Percentiles rank a stretch among this genome's conserved stretches.
Conservation (phyloP, 2,329 filamentous ascomycete genomes). For the Monascus ruber region DNA sequence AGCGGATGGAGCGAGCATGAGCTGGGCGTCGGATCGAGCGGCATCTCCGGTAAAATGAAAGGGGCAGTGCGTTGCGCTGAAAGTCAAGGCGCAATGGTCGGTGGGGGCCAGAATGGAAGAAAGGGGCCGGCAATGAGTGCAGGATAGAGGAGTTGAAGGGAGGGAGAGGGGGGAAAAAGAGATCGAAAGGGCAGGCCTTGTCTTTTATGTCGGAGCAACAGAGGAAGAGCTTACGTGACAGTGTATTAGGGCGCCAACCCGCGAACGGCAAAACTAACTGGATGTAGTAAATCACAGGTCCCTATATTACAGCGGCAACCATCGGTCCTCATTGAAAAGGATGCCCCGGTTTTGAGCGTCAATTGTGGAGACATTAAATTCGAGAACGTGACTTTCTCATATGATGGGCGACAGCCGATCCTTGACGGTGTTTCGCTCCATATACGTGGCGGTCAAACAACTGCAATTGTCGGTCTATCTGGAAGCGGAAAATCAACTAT, state of each 20-base stretch:
- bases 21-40: constrained; percentile 6
- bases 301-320: constrained; percentile 1
- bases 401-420: no score
- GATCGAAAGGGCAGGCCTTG: background rate
- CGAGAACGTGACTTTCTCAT: no score
- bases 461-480: no score
- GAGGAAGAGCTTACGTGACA: background rate
- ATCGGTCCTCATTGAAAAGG: no score
- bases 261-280: background rate
- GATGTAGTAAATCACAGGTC: background rate
- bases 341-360: no score
- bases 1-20: constrained; percentile 1
- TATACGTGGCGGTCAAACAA: no score
- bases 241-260: background rate
- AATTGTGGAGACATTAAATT: no score
- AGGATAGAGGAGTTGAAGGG: no score
- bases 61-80: constrained; percentile 3
- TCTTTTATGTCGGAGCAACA: background rate
- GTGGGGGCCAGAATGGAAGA: background rate
- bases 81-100: background rate
- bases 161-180: no score
- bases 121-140: background rate
- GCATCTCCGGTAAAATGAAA: constrained; percentile 9
- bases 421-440: no score
- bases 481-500: no score